Base-by-base conservation (phyloP, 2,329 filamentous ascomycete species). In the Akanthomyces muscarius region DNA sequence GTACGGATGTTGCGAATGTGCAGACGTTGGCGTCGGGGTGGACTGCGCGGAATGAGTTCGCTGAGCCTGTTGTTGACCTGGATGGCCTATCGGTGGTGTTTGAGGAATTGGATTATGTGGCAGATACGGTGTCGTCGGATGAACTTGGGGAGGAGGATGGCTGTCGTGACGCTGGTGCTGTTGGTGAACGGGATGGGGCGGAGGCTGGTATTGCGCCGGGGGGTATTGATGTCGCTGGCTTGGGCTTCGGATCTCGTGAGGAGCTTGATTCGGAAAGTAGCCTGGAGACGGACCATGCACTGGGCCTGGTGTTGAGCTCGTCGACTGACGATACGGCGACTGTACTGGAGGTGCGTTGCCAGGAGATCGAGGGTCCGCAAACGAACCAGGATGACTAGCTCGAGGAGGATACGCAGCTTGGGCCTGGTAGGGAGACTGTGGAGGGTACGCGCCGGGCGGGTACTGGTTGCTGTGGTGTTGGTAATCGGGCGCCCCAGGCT, bases 41-140 rank as follows among this genome's bases (percentile, higher is more conserved):
- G 85, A 87, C 62, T 87, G 83, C 6, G 81, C 76, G 25, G 85
- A 88, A 62, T 82, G 82, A 48, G 85, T 85, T 68, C 84, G 75
- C 65, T 81, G 75, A 5, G 72, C 58, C 53, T 71, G 75, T 30
- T 75, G 67, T 62, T 77, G 76, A 10, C 71, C 70, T 10, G 78
- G 74, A 13, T 78, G 77, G n/a, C 74, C 77, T 28, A 83, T 74
- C 3, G 81, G 81, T 14, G 82, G 79, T 61, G 80, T 81, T 66
- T 83, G 81, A 51, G 80, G 80, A 64, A 83, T 69, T 13, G 74
- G 61, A 38, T 70, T 71, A 14, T 75, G 75, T 65, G 78, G 78
- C 66, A 75, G 70, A 68, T 81, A 82, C 50, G 75, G 73, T 59
- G 74, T 75, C 48, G 75, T 69, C 60, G 70, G 68, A 65, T 76